phyloP scores from a whole-genome alignment of 805 yeast species.

The Zygotorulaspora sp. region DNA sequence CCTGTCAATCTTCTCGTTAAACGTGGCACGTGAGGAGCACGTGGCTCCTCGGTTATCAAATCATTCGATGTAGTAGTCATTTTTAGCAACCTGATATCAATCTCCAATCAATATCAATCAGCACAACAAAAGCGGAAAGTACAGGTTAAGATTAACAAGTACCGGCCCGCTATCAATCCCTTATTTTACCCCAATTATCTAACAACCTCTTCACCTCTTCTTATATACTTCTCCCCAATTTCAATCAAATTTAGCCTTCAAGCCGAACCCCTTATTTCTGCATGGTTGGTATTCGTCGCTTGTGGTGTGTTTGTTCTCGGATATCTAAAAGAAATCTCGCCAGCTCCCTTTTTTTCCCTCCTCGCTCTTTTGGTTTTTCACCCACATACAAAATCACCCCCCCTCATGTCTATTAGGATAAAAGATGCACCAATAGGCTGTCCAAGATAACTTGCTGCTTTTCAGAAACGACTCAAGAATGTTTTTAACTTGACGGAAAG shows the following conservation, averaged over 20 bases:
- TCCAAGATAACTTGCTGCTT: not conserved
- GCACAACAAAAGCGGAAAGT: too few species aligned
- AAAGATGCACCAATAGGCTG: not conserved
- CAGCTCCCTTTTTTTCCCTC: not conserved
- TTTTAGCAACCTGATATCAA: too few species aligned
- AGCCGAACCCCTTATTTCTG: not conserved
- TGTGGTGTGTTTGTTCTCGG: slow-evolving; percentile 2
- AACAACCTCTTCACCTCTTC: too few species aligned
- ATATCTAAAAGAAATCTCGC: not conserved
- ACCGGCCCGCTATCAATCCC: too few species aligned
- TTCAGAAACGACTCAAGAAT: too few species aligned
- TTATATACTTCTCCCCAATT: not conserved
- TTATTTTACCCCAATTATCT: too few species aligned
- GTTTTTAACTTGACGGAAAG: too few species aligned
- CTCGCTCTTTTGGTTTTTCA: not conserved
- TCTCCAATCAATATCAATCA: too few species aligned
- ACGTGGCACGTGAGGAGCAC: slow-evolving; percentile 40
- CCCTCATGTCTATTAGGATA: too few species aligned
- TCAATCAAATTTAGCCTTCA: too few species aligned
- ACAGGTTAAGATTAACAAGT: too few species aligned
- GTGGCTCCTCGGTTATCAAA: slow-evolving; percentile 31
- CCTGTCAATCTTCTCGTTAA: slow-evolving; percentile 77
- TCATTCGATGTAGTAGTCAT: slow-evolving; percentile 27
- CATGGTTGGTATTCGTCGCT: not conserved
- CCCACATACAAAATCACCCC: slow-evolving; percentile 1